These are phyloP conservation scores for Monilinia fructigena DNA, from an alignment of 2,329 filamentous ascomycete genomes.

Conservation along the genomic window DNA sequence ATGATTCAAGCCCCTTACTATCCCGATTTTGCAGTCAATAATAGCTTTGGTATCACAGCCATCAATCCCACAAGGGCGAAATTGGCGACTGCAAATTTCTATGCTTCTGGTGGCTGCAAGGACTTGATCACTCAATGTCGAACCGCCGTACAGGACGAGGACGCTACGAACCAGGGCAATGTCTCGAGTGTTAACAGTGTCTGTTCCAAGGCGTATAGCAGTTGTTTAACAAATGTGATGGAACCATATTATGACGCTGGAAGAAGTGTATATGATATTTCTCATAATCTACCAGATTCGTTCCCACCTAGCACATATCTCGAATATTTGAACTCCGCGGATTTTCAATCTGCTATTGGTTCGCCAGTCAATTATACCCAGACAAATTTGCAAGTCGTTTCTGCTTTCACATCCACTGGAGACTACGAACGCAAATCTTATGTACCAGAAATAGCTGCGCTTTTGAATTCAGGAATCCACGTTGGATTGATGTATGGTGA, in stretches of 20 bases:
- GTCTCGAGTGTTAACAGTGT: conserved; percentile 39
- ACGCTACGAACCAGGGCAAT: conserved; percentile 46
- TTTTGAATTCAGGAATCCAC: conserved; percentile 62
- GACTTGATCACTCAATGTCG: conserved; percentile 55
- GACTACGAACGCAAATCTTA: conserved; percentile 65
- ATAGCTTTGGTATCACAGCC: conserved; percentile 62
- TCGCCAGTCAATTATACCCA: conserved; percentile 60
- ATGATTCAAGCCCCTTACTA: conserved; percentile 59
- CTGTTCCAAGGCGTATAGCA: conserved; percentile 40
- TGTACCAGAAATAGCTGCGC: conserved; percentile 56
- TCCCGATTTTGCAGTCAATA: conserved; percentile 58
- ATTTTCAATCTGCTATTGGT: conserved; percentile 60
- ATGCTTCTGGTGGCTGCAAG: conserved; percentile 51
- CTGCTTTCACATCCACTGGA: conserved; percentile 50
- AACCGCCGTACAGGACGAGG: conserved; percentile 42
- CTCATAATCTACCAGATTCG: conserved; percentile 49
- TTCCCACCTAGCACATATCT: conserved; percentile 62
- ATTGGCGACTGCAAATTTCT: conserved; percentile 48
- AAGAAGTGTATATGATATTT: conserved; percentile 42
- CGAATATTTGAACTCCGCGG: conserved; percentile 63
- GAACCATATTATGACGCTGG: conserved; percentile 40
- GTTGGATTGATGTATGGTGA: conserved; percentile 72
- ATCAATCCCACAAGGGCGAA: conserved; percentile 53
- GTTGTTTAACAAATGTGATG: conserved; percentile 41
- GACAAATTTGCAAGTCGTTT: conserved; percentile 47